These are phyloP conservation scores for Xylaria longipes DNA, from an alignment of 495 filamentous ascomycete genomes.

Conservation along the genomic window DNA sequence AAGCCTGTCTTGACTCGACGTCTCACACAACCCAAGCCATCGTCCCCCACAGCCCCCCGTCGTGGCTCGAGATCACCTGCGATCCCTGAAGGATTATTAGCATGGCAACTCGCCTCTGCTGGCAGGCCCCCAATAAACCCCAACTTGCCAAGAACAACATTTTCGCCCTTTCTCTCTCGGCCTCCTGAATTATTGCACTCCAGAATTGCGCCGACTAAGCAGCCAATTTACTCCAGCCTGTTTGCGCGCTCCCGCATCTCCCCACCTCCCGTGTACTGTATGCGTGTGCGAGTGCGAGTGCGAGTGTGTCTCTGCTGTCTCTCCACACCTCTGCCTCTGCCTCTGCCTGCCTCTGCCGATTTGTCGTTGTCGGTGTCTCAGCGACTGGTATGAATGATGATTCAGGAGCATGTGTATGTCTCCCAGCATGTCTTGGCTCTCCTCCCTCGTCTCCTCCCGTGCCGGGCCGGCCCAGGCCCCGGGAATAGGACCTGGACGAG, in stretches of 20 bases:
- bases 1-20: constrained; percentile 1
- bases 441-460: background rate
- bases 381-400: constrained; percentile 40
- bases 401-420: constrained; percentile 47
- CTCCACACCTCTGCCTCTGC: constrained; percentile 8
- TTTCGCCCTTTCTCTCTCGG: constrained; percentile 34
- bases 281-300: constrained; percentile 10
- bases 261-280: constrained; percentile 25
- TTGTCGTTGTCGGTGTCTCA: constrained; percentile 39
- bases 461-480: background rate
- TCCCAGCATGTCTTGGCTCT: constrained; percentile 25
- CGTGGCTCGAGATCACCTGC: background rate
- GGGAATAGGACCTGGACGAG: constrained; percentile 3
- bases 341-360: constrained; percentile 23
- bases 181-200: constrained; percentile 13
- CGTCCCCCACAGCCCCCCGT: background rate
- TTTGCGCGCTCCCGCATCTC: constrained; percentile 13
- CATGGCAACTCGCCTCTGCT: constrained; percentile 27
- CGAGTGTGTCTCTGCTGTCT: constrained; percentile 23
- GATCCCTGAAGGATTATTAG: constrained; percentile 11
- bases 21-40: background rate
- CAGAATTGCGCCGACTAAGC: constrained; percentile 11
- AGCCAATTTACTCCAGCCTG: background rate
- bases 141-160: constrained; percentile 48
- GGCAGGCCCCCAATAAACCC: constrained; percentile 31